Conservation (phyloP, 202 grass and related monocot genomes). For the Zoysia matrella region DNA sequence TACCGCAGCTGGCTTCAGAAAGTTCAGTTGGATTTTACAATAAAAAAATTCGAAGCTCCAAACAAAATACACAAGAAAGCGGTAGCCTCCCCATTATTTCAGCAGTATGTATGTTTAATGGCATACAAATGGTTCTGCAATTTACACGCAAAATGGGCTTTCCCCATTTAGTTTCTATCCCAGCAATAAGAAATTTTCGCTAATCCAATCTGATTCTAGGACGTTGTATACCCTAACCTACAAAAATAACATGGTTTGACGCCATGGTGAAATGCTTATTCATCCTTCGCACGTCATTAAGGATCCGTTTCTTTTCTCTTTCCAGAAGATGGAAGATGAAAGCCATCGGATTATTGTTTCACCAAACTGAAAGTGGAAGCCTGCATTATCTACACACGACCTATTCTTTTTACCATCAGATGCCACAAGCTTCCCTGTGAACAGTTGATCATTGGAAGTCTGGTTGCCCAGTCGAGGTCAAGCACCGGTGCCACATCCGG, state of each 20-base stretch:
- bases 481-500: constrained; percentile 97
- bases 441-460: constrained; percentile 70
- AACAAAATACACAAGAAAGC: neutral
- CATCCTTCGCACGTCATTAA: constrained; percentile 3
- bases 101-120: neutral
- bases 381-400: constrained; percentile 14
- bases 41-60: neutral
- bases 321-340: constrained; percentile 6
- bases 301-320: neutral
- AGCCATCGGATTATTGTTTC: neutral
- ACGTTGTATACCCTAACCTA: constrained; percentile 9
- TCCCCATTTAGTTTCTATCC: neutral
- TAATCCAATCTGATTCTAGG: neutral
- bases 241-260: neutral
- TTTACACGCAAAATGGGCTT: neutral
- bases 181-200: neutral
- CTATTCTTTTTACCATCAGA: constrained; percentile 21
- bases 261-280: constrained; percentile 13
- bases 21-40: neutral
- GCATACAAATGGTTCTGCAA: neutral
- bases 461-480: constrained; percentile 88
- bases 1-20: neutral
- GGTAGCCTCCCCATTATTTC: neutral
- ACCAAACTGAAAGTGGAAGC: neutral
- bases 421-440: constrained; percentile 1